Percentiles rank a stretch among this genome's conserved stretches.
Conservation (phyloP, 345 rosid genomes). For the Salix viminalis region DNA sequence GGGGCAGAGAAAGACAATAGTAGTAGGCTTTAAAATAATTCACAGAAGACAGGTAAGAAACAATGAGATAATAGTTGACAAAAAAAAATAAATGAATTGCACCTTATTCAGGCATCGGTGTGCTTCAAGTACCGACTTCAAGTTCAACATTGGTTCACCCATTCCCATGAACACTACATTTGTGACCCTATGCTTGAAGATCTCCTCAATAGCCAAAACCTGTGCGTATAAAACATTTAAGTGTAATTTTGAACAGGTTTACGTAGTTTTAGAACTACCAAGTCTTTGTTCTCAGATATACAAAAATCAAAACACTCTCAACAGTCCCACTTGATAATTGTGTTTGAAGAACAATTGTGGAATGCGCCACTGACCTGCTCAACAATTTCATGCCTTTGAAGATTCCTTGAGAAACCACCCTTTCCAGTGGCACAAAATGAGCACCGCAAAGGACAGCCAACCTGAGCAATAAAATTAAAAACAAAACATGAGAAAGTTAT, state of each 20-base stretch:
- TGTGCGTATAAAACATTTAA: slow-evolving; percentile 16
- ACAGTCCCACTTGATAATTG: not conserved
- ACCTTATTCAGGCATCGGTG: slow-evolving; percentile 95
- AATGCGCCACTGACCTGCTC: slow-evolving; percentile 58
- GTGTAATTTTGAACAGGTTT: not conserved
- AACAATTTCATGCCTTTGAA: slow-evolving; percentile 74
- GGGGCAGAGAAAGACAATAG: not conserved
- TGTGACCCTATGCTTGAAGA: slow-evolving; percentile 84
- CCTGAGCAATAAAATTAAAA: slow-evolving; percentile 43
- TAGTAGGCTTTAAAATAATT: not conserved
- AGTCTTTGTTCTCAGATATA: not conserved
- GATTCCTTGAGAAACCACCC: slow-evolving; percentile 95
- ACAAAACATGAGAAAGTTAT: not conserved
- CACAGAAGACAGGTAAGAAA: slow-evolving; percentile 3
- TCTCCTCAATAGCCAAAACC: slow-evolving; percentile 90
- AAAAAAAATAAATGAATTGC: not conserved
- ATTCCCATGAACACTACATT: slow-evolving; percentile 98
- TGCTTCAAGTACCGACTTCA: slow-evolving; percentile 86
- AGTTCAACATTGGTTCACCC: slow-evolving; percentile 98
- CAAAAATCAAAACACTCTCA: not conserved
- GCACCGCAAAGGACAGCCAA: slow-evolving; percentile 91
- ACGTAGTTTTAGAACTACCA: not conserved
- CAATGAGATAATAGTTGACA: not conserved
- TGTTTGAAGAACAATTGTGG: slow-evolving; percentile 1
- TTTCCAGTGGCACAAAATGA: slow-evolving; percentile 99